Evolutionary conservation across 2,329 filamentous ascomycete species (phyloP).

Genomic region (Trichoderma endophyticum): DNA sequence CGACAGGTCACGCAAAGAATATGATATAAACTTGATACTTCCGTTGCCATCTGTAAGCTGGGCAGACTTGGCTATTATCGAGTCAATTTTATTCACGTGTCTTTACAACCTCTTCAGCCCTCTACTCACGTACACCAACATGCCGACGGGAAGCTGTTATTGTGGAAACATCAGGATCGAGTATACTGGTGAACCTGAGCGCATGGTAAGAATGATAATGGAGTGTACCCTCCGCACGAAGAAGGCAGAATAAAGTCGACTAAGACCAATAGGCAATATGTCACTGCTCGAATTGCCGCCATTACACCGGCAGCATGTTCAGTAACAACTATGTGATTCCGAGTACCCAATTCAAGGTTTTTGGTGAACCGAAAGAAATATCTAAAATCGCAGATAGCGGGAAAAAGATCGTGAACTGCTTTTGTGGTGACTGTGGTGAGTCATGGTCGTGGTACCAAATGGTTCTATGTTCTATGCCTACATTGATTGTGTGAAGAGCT

Average conservation of each 20-base stretch:
- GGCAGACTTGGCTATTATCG: neutral
- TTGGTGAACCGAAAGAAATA: neutral
- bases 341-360: neutral
- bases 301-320: neutral
- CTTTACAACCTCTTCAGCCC: neutral
- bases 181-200: neutral
- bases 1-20: neutral
- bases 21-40: neutral
- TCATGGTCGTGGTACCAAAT: neutral
- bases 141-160: neutral
- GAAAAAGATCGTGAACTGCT: neutral
- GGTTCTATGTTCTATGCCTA: neutral
- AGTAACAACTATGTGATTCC: neutral
- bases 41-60: neutral
- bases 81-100: neutral
- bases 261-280: neutral
- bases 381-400: neutral
- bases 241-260: neutral
- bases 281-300: neutral
- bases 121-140: neutral
- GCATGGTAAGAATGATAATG: neutral
- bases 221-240: neutral
- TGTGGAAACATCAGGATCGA: neutral
- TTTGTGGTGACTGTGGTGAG: neutral
- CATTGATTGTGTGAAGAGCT: neutral